Evolutionary conservation across 345 rosid genomes (phyloP).

Genomic region (Arabidopsis suecica): DNA sequence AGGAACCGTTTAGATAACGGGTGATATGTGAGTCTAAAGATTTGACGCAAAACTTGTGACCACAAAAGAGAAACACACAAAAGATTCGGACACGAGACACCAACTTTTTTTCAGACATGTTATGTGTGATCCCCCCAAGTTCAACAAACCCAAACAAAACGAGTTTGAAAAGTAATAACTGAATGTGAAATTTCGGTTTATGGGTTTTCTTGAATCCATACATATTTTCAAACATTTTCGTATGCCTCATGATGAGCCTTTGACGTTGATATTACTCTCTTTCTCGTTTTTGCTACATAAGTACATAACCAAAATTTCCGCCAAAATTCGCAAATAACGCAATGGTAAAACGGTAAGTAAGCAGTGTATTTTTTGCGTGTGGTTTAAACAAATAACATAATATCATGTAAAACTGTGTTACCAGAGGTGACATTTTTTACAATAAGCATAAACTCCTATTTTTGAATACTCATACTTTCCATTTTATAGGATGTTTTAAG

Average conservation of each 20-base stretch:
- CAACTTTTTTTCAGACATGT: slow-evolving; percentile 23
- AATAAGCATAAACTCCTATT: no score
- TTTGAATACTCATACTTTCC: no score
- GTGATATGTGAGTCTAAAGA: slow-evolving; percentile 38
- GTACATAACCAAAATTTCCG: no score
- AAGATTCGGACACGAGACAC: slow-evolving; percentile 21
- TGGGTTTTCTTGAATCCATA: slow-evolving; percentile 7
- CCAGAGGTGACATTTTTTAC: no score
- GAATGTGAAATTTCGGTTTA: slow-evolving; percentile 20
- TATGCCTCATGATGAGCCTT: slow-evolving; percentile 12
- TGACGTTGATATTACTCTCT: neutral
- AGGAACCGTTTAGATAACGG: slow-evolving; percentile 33
- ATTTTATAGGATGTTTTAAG: no score
- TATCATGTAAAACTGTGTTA: no score
- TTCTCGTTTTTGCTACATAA: neutral
- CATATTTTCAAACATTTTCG: neutral
- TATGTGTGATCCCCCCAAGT: slow-evolving; percentile 37
- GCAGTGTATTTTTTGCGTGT: no score
- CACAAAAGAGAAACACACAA: slow-evolving; percentile 1
- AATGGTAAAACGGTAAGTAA: no score
- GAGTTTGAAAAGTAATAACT: slow-evolving; percentile 5
- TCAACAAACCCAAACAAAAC: neutral
- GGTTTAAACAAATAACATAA: no score
- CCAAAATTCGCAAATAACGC: no score
- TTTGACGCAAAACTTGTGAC: slow-evolving; percentile 40